Percentiles rank a stretch among this genome's conserved stretches.
phyloP scores from a whole-genome alignment of 257 asterid species.

The Parsonsia alboflavescens region DNA sequence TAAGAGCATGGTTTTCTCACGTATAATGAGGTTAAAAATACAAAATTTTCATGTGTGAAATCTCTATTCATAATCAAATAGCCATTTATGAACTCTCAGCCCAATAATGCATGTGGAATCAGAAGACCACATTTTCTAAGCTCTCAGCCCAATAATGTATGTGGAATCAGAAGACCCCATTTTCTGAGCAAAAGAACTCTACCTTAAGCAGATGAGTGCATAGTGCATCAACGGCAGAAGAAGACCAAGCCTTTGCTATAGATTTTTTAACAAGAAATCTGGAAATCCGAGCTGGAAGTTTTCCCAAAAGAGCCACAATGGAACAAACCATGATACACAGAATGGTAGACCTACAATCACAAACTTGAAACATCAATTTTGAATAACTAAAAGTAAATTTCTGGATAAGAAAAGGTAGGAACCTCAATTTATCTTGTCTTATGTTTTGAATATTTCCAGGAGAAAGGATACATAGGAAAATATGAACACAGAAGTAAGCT shows the following conservation, averaged over 20 bases:
- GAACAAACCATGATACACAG: conserved; percentile 47
- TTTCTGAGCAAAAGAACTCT: conserved; percentile 8
- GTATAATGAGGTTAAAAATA: neutral
- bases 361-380: neutral
- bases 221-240: conserved; percentile 56
- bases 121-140: neutral
- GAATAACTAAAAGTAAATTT: conserved; percentile 6
- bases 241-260: conserved; percentile 66
- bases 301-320: conserved; percentile 56
- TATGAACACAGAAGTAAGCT: neutral
- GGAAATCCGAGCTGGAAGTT: conserved; percentile 45
- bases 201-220: conserved; percentile 69
- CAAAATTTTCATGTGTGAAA: neutral
- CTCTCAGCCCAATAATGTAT: neutral
- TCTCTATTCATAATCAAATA: neutral
- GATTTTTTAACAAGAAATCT: conserved; percentile 44
- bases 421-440: neutral
- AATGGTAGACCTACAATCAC: conserved; percentile 43
- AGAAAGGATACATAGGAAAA: neutral
- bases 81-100: neutral
- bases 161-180: neutral
- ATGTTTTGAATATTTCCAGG: neutral
- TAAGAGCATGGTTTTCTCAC: neutral
- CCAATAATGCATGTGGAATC: neutral
- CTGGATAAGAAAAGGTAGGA: neutral